Percentiles rank a stretch among this genome's conserved stretches.
phyloP scores from a whole-genome alignment of 1,284 basidiomycete species.

The Heterobasidion parviporum region DNA sequence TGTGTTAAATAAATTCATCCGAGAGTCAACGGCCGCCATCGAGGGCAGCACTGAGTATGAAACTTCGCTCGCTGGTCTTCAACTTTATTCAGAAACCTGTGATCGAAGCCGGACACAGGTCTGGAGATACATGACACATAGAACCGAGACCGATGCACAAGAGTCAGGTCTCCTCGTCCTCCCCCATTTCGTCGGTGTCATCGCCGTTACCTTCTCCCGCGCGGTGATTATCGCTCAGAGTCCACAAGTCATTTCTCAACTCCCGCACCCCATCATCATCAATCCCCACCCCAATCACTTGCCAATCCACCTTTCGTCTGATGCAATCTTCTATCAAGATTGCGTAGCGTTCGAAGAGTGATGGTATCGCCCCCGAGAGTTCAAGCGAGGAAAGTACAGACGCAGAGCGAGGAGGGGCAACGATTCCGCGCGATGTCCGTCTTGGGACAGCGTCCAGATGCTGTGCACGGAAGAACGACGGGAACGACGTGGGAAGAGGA shows the following conservation, averaged over 20 bases:
- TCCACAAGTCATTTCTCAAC: slow-evolving; percentile 22
- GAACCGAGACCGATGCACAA: too few species aligned
- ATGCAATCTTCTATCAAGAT: slow-evolving; percentile 18
- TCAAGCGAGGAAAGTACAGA: slow-evolving; percentile 18
- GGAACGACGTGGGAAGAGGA: slow-evolving; percentile 21
- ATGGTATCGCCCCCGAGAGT: slow-evolving; percentile 14
- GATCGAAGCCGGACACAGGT: neutral
- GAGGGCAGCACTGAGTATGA: too few species aligned
- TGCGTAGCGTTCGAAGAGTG: slow-evolving; percentile 19
- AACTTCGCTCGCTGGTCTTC: neutral
- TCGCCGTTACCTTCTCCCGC: neutral
- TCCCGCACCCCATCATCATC: slow-evolving; percentile 25
- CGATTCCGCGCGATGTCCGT: slow-evolving; percentile 10
- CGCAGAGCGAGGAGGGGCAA: slow-evolving; percentile 5
- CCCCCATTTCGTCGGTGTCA: neutral
- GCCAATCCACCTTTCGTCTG: slow-evolving; percentile 20
- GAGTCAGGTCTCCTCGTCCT: neutral
- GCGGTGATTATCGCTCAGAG: neutral
- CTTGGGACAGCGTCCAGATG: slow-evolving; percentile 4
- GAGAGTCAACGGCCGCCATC: too few species aligned
- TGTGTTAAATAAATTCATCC: too few species aligned
- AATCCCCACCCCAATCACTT: slow-evolving; percentile 11
- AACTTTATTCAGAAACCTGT: neutral
- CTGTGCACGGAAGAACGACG: slow-evolving; percentile 16
- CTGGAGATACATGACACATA: too few species aligned